These are phyloP conservation scores for Penicillium parvum DNA, from an alignment of 495 filamentous ascomycete genomes.

Conservation along the genomic window DNA sequence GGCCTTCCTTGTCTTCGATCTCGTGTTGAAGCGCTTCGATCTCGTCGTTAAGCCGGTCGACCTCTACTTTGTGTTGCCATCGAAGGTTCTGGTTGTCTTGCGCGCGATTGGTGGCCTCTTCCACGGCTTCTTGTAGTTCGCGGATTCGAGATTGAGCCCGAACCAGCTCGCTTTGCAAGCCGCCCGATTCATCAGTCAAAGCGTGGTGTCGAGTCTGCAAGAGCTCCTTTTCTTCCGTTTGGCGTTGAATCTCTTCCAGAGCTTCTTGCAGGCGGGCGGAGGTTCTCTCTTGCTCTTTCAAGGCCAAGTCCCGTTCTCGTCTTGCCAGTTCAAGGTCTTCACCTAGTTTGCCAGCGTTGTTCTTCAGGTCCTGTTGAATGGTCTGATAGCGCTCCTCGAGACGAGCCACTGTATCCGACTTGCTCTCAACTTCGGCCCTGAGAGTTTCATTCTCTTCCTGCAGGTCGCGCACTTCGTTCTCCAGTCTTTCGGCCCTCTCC, in stretches of 20 bases:
- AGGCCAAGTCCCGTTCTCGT: constrained; percentile 33
- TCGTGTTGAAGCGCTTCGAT: constrained; percentile 66
- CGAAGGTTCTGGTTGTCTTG: constrained; percentile 53
- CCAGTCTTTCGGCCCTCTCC: constrained; percentile 60
- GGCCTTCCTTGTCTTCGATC: constrained; percentile 68
- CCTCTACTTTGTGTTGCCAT: constrained; percentile 58
- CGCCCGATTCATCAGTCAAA: constrained; percentile 61
- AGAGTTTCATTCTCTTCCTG: constrained; percentile 53
- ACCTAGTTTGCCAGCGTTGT: constrained; percentile 37
- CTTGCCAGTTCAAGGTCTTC: constrained; percentile 40
- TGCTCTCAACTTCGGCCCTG: constrained; percentile 48
- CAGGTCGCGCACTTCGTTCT: constrained; percentile 58
- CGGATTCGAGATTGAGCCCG: constrained; percentile 51
- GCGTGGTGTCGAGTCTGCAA: constrained; percentile 66
- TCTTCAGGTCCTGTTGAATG: constrained; percentile 38
- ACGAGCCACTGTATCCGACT: constrained; percentile 33
- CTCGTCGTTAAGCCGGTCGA: constrained; percentile 60
- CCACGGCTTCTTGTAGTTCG: constrained; percentile 54
- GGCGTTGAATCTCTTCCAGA: constrained; percentile 51
- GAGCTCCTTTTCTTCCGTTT: constrained; percentile 64
- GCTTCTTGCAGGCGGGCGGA: constrained; percentile 47
- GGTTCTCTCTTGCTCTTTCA: constrained; percentile 36
- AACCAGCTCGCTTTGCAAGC: constrained; percentile 60
- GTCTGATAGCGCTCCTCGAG: constrained; percentile 42
- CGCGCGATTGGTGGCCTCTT: constrained; percentile 55